A percentile compares a stretch with the other conserved stretches of the same genome.
Evolutionary conservation across 148 eudicot genomes (phyloP).

Genomic region (Rhododendron mucronatum): DNA sequence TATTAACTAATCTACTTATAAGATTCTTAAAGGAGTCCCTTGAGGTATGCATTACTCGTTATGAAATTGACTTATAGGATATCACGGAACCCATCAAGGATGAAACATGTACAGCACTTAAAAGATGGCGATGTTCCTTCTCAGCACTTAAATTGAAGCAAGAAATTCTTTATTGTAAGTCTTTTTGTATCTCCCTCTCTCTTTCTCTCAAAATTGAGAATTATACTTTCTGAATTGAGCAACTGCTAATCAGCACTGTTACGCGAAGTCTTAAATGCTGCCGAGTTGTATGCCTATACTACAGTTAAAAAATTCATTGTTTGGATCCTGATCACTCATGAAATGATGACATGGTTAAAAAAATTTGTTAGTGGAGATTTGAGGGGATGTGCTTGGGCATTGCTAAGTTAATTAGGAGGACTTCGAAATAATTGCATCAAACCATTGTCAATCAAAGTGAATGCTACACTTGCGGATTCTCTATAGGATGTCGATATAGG

Average conservation of each 20-base stretch:
- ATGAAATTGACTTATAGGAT: constrained; percentile 47
- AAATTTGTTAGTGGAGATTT: not conserved
- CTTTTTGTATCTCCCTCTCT: not conserved
- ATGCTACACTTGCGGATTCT: not conserved
- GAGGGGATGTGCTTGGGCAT: not conserved
- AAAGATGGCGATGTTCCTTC: constrained; percentile 77
- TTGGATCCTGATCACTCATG: not conserved
- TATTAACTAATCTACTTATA: not conserved
- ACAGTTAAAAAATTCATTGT: not conserved
- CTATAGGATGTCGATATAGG: not conserved
- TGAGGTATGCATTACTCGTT: not conserved
- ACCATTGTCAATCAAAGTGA: not conserved
- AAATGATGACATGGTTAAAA: not conserved
- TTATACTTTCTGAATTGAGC: not conserved
- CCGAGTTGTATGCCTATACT: not conserved
- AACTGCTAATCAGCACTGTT: not conserved
- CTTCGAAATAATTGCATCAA: not conserved
- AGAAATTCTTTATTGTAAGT: constrained; percentile 93
- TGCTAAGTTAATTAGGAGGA: not conserved
- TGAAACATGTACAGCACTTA: constrained; percentile 60
- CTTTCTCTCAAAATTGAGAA: not conserved
- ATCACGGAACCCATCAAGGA: constrained; percentile 82
- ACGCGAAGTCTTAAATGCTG: not conserved
- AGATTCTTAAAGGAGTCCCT: not conserved
- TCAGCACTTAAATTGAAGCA: constrained; percentile 87